phyloP scores from a whole-genome alignment of 2,329 filamentous ascomycete genomes.

The Saccharata proteae region DNA sequence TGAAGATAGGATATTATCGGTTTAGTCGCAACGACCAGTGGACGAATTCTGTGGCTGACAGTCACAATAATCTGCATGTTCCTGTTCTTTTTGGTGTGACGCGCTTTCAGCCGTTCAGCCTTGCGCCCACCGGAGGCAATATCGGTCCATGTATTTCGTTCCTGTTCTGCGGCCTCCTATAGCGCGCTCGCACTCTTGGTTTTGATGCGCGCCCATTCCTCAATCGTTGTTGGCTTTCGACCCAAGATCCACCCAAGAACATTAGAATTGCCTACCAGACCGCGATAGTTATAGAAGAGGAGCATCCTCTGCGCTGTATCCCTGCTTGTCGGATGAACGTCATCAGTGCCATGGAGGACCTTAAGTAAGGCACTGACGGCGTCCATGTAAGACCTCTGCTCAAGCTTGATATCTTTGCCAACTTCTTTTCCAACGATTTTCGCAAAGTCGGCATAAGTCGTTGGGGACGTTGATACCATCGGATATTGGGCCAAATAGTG shows the following conservation, averaged over 20 bases:
- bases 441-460: slow-evolving; percentile 13
- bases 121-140: no score
- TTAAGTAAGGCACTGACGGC: slow-evolving; percentile 10
- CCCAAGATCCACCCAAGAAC: slow-evolving; percentile 12
- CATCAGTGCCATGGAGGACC: slow-evolving; percentile 7
- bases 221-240: slow-evolving; percentile 9
- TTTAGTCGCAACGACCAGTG: no score
- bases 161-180: no score
- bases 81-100: no score
- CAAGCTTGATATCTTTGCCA: slow-evolving; percentile 15
- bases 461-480: slow-evolving; percentile 13
- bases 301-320: slow-evolving; percentile 12
- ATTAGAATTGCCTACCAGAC: slow-evolving; percentile 11
- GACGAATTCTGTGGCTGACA: no score
- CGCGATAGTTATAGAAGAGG: slow-evolving; percentile 12
- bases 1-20: no score
- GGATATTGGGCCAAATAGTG: slow-evolving; percentile 19
- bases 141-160: no score
- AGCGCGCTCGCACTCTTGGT: no score
- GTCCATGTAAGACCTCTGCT: slow-evolving; percentile 11
- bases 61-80: no score
- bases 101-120: no score
- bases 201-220: no score
- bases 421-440: slow-evolving; percentile 12
- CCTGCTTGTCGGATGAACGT: slow-evolving; percentile 5